Base-by-base conservation (phyloP, 768 basidiomycete genomes). In the Lactifluus echinatus region DNA sequence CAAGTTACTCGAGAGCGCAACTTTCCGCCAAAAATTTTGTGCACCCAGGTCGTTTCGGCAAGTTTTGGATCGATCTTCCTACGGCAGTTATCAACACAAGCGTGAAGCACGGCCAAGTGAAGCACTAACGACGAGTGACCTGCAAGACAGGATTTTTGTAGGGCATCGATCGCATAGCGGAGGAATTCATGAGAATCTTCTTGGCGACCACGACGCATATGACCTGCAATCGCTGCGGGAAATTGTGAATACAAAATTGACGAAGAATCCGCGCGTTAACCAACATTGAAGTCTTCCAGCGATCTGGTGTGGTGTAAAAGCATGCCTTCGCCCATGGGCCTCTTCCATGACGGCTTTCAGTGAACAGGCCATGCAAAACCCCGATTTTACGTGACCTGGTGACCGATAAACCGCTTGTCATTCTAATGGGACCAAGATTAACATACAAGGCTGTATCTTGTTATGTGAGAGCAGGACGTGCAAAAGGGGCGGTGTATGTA, bases 111-210 rank as follows among this genome's bases (percentile, higher is more conserved):
- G 4, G 3, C 15, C 12, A 36, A 34, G 15, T 10, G 39, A 34
- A 44, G 21, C 43, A 74, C 89, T 60, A 64, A 92, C 91, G 82
- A 78, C 61, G 85, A 75, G 53, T 80, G 70, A 17, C 85, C 89
- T 46, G 80, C 79, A 55, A 94, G 74, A 67, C 87, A 89, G 7
- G 87, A 80, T 66, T 84, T 88, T 70, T 98, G 96, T 51, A 98
- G 71, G 26, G 85, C 87, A 66, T 99, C 96, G 29, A 97, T 84
- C 19, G 86, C 84, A 70, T 94, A 96, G 31, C 96, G 85, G 48
- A 99, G 82, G 67, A 98, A 98, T 71, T 99, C 96, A 68, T 99
- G 96, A 8, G 96, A 85, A 69, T 99, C 96, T 68, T 99, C 96
- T 69, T 99, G 96, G 64, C 92, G 75, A n/a, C 91, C 93, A 71